Evolutionary conservation across 1,139 yeast species (phyloP).

Genomic region (Wickerhamomyces sp.): DNA sequence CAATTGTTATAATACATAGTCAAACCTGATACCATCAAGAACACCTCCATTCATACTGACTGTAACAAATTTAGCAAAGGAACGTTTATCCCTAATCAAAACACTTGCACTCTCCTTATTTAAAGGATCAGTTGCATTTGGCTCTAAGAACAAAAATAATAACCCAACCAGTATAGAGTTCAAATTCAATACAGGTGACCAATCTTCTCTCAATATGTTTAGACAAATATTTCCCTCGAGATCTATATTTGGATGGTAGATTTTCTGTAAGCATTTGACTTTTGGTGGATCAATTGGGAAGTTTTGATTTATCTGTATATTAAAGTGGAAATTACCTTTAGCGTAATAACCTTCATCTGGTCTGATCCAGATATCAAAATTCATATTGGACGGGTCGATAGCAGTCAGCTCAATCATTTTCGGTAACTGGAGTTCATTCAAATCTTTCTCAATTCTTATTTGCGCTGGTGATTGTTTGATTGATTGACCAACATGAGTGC

Average conservation of each 20-base stretch:
- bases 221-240: conserved; percentile 84
- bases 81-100: conserved; percentile 51
- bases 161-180: conserved; percentile 82
- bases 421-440: conserved; percentile 68
- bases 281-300: conserved; percentile 95
- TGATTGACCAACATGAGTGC: conserved; percentile 12
- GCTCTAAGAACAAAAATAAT: conserved; percentile 81
- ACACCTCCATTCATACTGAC: conserved; percentile 70
- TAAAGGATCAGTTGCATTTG: conserved; percentile 88
- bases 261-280: conserved; percentile 63
- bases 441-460: conserved; percentile 46
- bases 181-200: conserved; percentile 90
- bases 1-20: conserved; percentile 38
- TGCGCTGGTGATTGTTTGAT: conserved; percentile 44
- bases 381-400: conserved; percentile 55
- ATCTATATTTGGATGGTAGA: conserved; percentile 66
- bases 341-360: conserved; percentile 83
- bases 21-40: conserved; percentile 59
- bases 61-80: conserved; percentile 56
- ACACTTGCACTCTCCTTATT: conserved; percentile 86
- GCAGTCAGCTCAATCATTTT: conserved; percentile 53
- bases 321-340: conserved; percentile 65
- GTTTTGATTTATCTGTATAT: conserved; percentile 57
- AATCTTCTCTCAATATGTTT: conserved; percentile 87
- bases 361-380: conserved; percentile 51